phyloP scores from a whole-genome alignment of 2,329 filamentous ascomycete species.

The Grosmannia penicillata region DNA sequence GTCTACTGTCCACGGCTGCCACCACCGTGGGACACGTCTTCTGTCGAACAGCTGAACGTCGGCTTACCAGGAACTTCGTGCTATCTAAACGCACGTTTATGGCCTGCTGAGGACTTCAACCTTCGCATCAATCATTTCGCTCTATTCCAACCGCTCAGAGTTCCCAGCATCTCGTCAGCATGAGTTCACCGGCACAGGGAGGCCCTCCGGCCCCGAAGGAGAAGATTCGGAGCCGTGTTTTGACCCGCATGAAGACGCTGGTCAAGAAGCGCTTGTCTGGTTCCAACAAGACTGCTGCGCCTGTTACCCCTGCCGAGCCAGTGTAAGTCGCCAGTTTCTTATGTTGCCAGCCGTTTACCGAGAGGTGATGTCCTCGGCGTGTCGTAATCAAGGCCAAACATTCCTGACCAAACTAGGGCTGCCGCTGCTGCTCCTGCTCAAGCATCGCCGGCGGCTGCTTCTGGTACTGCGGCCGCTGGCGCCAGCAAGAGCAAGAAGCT shows the following conservation, averaged over 20 bases:
- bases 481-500: conserved; percentile 6
- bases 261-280: conserved; percentile 24
- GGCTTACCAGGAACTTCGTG: too few species aligned
- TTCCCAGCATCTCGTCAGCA: conserved; percentile 10
- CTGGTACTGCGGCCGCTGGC: not conserved
- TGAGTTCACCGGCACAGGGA: conserved; percentile 28
- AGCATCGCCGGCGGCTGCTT: not conserved
- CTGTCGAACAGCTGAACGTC: too few species aligned
- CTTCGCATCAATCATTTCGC: too few species aligned
- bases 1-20: too few species aligned
- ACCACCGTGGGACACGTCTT: too few species aligned
- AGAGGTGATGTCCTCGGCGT: too few species aligned
- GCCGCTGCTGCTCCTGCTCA: not conserved
- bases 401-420: not conserved
- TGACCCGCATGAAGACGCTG: conserved; percentile 34
- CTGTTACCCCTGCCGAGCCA: conserved; percentile 5
- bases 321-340: conserved; percentile 1
- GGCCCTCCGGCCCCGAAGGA: conserved; percentile 22
- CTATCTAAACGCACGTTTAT: too few species aligned
- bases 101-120: too few species aligned
- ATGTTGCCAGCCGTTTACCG: too few species aligned
- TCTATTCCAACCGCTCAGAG: too few species aligned
- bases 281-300: conserved; percentile 4
- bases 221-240: conserved; percentile 33
- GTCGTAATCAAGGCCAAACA: not conserved